Evolutionary conservation across 441 rosid genomes (phyloP).

Genomic region (Macaranga tanarius): DNA sequence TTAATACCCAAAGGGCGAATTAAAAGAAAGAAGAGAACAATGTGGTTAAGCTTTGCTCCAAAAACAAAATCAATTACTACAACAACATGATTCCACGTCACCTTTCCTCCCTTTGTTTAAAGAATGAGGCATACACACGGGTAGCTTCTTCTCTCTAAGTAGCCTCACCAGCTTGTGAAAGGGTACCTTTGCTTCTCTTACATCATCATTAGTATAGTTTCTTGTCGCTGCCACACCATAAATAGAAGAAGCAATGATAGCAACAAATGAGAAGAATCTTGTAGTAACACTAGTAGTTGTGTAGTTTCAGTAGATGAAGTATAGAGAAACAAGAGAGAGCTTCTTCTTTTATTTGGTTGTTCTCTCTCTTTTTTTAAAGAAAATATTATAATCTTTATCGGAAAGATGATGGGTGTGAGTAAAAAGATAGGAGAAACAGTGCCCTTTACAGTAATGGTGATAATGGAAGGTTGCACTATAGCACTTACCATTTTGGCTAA

Average conservation of each 20-base stretch:
- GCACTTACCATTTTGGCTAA: slow-evolving; percentile 68
- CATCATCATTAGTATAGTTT: not conserved
- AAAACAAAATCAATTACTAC: slow-evolving; percentile 20
- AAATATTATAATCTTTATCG: not conserved
- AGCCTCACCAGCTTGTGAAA: slow-evolving; percentile 48
- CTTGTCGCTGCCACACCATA: not conserved
- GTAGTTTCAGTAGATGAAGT: no score
- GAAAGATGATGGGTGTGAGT: slow-evolving; percentile 32
- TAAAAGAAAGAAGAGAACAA: slow-evolving; percentile 1
- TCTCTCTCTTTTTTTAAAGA: not conserved
- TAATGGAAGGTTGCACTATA: slow-evolving; percentile 68
- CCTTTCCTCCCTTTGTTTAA: slow-evolving; percentile 29
- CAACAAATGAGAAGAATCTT: not conserved
- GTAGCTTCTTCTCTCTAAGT: slow-evolving; percentile 58
- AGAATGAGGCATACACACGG: slow-evolving; percentile 45
- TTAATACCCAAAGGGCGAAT: not conserved
- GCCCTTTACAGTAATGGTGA: slow-evolving; percentile 59
- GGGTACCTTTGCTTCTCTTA: slow-evolving; percentile 36
- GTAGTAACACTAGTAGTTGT: not conserved
- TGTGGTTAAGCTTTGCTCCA: not conserved
- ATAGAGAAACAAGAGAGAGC: not conserved
- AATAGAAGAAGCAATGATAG: not conserved
- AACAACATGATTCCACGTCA: slow-evolving; percentile 33
- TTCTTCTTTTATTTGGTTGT: not conserved
- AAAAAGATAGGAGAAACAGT: slow-evolving; percentile 32